Evolutionary conservation across 2,329 filamentous ascomycete genomes (phyloP), one percentile per base, ranked within the genome.

Genomic region (Boeremia lycopersici): DNA sequence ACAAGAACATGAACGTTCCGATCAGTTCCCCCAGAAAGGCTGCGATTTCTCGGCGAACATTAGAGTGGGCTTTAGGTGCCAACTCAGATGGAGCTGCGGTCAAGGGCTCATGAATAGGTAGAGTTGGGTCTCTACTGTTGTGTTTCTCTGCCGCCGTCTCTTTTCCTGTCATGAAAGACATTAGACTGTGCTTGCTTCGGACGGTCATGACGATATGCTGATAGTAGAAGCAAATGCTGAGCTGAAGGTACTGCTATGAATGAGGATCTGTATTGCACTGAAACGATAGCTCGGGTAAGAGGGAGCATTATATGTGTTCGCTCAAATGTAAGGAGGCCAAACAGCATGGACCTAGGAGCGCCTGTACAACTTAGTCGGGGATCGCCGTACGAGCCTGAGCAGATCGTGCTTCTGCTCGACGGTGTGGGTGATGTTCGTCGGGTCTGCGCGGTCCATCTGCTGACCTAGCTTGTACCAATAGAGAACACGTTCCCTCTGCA

Each of bases 1-100:
- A 70, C 19, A 81, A 68, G 62, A 81, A 81, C 57, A 80, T 72
- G 59, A 79, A 78, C 0, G 77, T 78, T 39, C 78, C 78, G 41
- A 76, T 70, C 48, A 79, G 76, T 48, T 81, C 78, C 31, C 78
- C 78, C 6, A 77, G 35, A 35, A 70, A 69, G 10, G 68, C 65
- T 2, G 60, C 51, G 10, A 61, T 17, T 35, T 70, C 69, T 8
- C 56, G 60, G 5, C 63, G 62, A 29, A 67, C 6, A 28, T 26
- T 25, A 8, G 29, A 46, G 12, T 62, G 56, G 31, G 47, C 29
- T 1, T 31, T 35, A 4, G 35, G 41, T 7, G 31, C 23, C 19
- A 40, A 34, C 17, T 62, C 57, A 10, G 52, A 42, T 19, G 47
- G 56, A 38, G 56, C 41, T 33, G 46, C 25, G 11, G 51, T 41